Percentiles rank a stretch among this genome's conserved stretches.
These are phyloP conservation scores for Arthrobotrys sinensis DNA, from an alignment of 2,329 filamentous ascomycete species.

Conservation along the genomic window DNA sequence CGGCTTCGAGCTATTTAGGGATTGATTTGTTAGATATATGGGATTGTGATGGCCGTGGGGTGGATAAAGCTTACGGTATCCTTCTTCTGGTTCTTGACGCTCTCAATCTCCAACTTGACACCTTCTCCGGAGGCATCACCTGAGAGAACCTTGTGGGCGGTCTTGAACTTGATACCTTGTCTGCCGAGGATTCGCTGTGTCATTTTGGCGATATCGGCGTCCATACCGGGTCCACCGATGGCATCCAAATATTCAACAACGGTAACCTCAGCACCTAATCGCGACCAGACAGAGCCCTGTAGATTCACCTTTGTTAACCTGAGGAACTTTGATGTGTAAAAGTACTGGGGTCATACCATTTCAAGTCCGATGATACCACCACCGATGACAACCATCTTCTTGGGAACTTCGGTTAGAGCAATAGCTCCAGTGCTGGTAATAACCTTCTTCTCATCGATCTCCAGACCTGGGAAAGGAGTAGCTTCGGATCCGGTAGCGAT, in stretches of 20 bases:
- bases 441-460: constrained; percentile 97
- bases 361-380: constrained; percentile 99
- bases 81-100: constrained; percentile 95
- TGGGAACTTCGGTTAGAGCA: constrained; percentile 88
- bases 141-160: constrained; percentile 91
- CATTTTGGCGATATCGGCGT: constrained; percentile 90
- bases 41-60: background rate
- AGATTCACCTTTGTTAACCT: constrained; percentile 49
- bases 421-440: constrained; percentile 97
- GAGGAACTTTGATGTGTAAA: background rate
- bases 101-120: constrained; percentile 87
- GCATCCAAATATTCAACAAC: constrained; percentile 96
- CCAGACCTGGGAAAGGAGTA: constrained; percentile 94
- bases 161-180: constrained; percentile 98
- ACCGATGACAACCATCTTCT: constrained; percentile 97
- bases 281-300: constrained; percentile 90
- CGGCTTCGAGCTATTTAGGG: constrained; percentile 81
- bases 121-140: constrained; percentile 85
- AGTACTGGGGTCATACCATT: constrained; percentile 76
- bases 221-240: constrained; percentile 98
- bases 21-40: constrained; percentile 7
- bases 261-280: constrained; percentile 92
- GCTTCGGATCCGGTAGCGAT: constrained; percentile 97
- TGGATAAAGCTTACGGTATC: constrained; percentile 78
- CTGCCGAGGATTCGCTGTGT: constrained; percentile 93